Percentiles rank a stretch among this genome's conserved stretches.
Conservation (phyloP, 129 eudicot genomes). For the Apium graveolens region DNA sequence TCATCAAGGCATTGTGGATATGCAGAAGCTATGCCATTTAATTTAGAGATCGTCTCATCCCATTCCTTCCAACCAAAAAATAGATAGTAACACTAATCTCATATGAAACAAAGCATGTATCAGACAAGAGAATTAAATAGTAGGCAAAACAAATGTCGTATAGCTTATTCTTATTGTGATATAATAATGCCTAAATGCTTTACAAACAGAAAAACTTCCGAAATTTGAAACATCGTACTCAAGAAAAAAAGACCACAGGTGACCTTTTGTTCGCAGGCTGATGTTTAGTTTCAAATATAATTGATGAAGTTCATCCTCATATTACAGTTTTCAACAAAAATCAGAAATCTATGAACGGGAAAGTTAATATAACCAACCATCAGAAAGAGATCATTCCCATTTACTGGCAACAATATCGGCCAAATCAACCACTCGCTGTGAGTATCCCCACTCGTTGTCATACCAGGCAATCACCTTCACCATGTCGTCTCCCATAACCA, state of each 20-base stretch:
- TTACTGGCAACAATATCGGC: slow-evolving; percentile 85
- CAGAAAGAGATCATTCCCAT: slow-evolving; percentile 31
- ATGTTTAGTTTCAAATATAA: slow-evolving; percentile 5
- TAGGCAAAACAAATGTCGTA: too few species aligned
- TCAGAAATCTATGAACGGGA: slow-evolving; percentile 1
- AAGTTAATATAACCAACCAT: slow-evolving; percentile 1
- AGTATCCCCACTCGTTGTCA: slow-evolving; percentile 98
- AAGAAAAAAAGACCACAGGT: not conserved
- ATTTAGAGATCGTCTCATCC: too few species aligned
- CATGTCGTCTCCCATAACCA: slow-evolving; percentile 99
- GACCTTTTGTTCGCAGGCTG: slow-evolving; percentile 1
- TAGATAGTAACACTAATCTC: not conserved
- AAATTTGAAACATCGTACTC: slow-evolving; percentile 9
- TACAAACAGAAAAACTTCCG: slow-evolving; percentile 7
- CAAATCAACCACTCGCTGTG: slow-evolving; percentile 94
- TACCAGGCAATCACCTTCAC: slow-evolving; percentile 99
- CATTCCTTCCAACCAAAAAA: too few species aligned
- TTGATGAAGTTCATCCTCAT: not conserved
- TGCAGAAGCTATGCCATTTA: too few species aligned
- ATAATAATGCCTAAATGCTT: not conserved
- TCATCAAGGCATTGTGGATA: too few species aligned
- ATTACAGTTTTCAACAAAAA: slow-evolving; percentile 10
- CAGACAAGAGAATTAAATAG: too few species aligned
- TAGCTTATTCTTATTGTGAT: too few species aligned
- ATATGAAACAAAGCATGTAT: too few species aligned